Evolutionary conservation across 306 rosid species (phyloP).

Genomic region (Cicer arietinum): DNA sequence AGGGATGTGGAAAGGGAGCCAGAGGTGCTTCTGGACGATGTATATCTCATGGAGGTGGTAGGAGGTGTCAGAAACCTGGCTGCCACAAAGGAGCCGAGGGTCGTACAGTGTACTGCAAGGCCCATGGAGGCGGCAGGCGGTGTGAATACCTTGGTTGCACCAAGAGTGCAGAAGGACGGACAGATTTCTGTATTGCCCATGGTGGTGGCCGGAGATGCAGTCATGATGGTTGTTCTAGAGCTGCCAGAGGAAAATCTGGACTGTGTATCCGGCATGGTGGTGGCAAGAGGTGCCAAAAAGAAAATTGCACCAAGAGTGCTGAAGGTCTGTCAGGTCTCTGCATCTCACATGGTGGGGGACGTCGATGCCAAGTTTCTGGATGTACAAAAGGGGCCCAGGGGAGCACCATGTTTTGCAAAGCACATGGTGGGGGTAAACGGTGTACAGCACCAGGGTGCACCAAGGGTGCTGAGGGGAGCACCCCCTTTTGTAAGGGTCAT

Average conservation of each 20-base stretch:
- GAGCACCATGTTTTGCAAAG: constrained; percentile 95
- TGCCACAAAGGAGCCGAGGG: constrained; percentile 98
- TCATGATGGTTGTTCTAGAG: constrained; percentile 79
- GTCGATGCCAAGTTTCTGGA: constrained; percentile 79
- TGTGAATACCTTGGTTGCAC: constrained; percentile 93
- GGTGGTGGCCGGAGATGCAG: constrained; percentile 97
- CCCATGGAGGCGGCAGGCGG: constrained; percentile 98
- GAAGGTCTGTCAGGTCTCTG: constrained; percentile 97
- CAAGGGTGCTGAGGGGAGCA: constrained; percentile 97
- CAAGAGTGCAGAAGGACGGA: constrained; percentile 98
- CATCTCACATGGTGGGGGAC: constrained; percentile 96
- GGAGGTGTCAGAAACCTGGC: constrained; percentile 92
- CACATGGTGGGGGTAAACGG: constrained; percentile 95
- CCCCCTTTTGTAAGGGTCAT: constrained; percentile 91
- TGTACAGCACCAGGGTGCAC: constrained; percentile 91
- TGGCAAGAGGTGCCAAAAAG: constrained; percentile 92
- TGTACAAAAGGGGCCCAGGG: constrained; percentile 98
- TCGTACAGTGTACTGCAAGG: constrained; percentile 94
- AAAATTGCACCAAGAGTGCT: constrained; percentile 91
- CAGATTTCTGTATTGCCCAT: constrained; percentile 94
- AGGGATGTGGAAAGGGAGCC: constrained; percentile 96
- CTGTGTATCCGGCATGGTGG: constrained; percentile 95
- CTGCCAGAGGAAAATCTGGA: constrained; percentile 97
- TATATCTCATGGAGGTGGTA: constrained; percentile 95
- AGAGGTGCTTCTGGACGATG: constrained; percentile 97